Evolutionary conservation across 2,329 filamentous ascomycete genomes (phyloP).

Genomic region (Tolypocladium endophyticum): DNA sequence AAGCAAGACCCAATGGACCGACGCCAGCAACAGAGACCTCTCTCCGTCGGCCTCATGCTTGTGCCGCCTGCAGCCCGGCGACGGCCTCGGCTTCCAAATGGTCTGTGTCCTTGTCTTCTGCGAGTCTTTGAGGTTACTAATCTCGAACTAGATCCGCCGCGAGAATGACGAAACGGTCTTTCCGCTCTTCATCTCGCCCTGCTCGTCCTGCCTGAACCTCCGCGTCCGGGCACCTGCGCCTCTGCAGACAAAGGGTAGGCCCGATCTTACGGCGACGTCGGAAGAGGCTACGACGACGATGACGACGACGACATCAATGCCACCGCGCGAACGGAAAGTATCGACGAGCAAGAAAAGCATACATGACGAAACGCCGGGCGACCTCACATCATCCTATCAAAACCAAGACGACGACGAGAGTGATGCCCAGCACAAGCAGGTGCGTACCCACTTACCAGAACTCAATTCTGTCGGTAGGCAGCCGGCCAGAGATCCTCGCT

Average conservation of each 20-base stretch:
- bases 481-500: background rate
- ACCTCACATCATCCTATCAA: background rate
- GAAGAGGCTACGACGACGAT: background rate
- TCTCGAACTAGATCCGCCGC: background rate
- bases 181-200: conserved; percentile 1
- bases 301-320: background rate
- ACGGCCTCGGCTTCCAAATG: conserved; percentile 4
- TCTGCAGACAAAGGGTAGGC: background rate
- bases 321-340: too few relatives aligned
- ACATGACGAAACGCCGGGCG: background rate
- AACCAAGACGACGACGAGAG: too few relatives aligned
- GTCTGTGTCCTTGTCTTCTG: background rate
- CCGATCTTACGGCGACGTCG: background rate
- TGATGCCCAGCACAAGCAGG: background rate
- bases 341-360: background rate
- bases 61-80: conserved; percentile 1
- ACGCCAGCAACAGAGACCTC: background rate
- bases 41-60: background rate
- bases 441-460: background rate
- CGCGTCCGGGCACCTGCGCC: background rate
- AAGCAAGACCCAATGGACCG: background rate
- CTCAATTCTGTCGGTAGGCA: background rate
- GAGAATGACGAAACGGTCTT: background rate
- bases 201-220: background rate
- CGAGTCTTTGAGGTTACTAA: background rate